Conservation (phyloP, 306 rosid species). For the Crataegus laevigata region DNA sequence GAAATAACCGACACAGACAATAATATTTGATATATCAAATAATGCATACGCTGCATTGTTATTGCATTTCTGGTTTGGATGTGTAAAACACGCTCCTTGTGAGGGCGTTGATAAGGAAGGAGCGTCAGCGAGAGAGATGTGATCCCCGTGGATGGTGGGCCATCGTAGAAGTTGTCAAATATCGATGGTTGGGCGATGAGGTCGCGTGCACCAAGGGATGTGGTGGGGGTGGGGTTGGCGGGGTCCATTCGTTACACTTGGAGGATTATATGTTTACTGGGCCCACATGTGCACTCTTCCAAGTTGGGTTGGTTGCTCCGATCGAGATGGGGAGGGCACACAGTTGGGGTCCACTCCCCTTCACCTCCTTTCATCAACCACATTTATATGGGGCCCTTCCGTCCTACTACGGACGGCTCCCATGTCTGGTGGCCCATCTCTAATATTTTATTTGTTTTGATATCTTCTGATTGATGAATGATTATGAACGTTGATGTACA, state of each 20-base stretch:
- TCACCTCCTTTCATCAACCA: background rate
- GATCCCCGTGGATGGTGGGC: constrained; percentile 25
- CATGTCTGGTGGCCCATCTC: background rate
- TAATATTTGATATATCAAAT: too few species aligned
- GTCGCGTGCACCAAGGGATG: constrained; percentile 22
- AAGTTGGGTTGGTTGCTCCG: constrained; percentile 1
- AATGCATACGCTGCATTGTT: too few species aligned
- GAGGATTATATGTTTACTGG: constrained; percentile 4
- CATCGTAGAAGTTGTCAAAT: constrained; percentile 20
- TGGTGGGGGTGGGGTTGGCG: constrained; percentile 7
- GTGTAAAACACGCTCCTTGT: background rate
- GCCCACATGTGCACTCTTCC: constrained; percentile 2
- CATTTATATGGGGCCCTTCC: background rate
- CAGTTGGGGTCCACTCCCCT: constrained; percentile 7
- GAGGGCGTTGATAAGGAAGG: background rate
- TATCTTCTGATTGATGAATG: too few species aligned
- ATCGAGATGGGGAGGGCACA: background rate
- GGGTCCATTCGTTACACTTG: background rate
- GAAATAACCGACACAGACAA: too few species aligned
- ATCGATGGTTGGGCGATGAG: constrained; percentile 3
- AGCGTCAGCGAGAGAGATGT: background rate
- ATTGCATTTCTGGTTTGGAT: background rate
- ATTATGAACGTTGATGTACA: too few species aligned
- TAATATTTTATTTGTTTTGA: background rate
- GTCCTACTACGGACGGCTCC: background rate